Conservation (phyloP, 208 protist species). For the Crithidia brevicula region DNA sequence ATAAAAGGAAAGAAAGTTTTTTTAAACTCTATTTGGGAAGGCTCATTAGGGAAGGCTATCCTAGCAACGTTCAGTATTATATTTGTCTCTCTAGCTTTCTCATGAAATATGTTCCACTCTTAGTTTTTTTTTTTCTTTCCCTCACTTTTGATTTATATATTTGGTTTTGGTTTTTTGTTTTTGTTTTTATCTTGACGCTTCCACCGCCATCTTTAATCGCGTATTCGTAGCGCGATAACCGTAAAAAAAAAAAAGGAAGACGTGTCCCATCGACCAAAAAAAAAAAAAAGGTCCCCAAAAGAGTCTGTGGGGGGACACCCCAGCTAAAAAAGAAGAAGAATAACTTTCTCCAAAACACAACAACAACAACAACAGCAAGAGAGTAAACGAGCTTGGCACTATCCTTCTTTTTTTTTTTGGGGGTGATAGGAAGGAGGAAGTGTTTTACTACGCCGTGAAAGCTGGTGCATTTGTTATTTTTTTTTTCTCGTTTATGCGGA, state of each 20-base stretch:
- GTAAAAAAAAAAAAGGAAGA: slow-evolving; percentile 20
- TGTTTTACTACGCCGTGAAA: slow-evolving; percentile 10
- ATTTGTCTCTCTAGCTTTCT: slow-evolving; percentile 18
- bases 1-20: background rate
- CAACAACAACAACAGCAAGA: slow-evolving; percentile 1
- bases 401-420: slow-evolving; percentile 7
- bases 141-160: slow-evolving; percentile 20
- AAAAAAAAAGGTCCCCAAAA: background rate
- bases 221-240: slow-evolving; percentile 14
- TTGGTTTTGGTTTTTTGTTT: slow-evolving; percentile 11
- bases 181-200: slow-evolving; percentile 28
- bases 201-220: slow-evolving; percentile 15
- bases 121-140: slow-evolving; percentile 22
- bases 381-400: slow-evolving; percentile 5
- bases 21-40: background rate
- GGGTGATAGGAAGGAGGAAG: background rate
- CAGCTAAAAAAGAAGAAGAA: slow-evolving; percentile 12
- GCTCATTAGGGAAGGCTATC: slow-evolving; percentile 1
- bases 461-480: slow-evolving; percentile 6
- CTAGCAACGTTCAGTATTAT: slow-evolving; percentile 13
- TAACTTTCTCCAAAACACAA: slow-evolving; percentile 1
- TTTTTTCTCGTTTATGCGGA: slow-evolving; percentile 13
- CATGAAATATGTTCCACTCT: slow-evolving; percentile 16
- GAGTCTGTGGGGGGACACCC: slow-evolving; percentile 13
- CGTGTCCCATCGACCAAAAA: slow-evolving; percentile 9